A percentile compares a stretch with the other conserved stretches of the same genome.
phyloP scores from a whole-genome alignment of 2,329 filamentous ascomycete genomes.

The Ilyonectria destructans region DNA sequence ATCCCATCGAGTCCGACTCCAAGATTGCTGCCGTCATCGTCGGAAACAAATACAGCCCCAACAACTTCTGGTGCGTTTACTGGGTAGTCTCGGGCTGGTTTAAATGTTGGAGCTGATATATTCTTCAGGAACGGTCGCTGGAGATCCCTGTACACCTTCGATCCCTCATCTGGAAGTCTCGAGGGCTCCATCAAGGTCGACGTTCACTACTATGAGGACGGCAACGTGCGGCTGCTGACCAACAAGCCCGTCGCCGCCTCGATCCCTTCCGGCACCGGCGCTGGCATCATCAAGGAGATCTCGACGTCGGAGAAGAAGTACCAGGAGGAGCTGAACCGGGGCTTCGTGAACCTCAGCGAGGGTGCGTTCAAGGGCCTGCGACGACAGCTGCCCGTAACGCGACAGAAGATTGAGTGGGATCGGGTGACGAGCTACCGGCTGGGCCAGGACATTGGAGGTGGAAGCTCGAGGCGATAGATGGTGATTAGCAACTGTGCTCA shows the following conservation, averaged over 20 bases:
- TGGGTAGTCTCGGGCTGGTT: background rate
- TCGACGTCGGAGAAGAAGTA: conserved; percentile 89
- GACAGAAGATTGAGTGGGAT: conserved; percentile 99
- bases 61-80: conserved; percentile 88
- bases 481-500: background rate
- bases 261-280: conserved; percentile 74
- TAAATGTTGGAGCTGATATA: conserved; percentile 37
- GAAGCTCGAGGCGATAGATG: conserved; percentile 63
- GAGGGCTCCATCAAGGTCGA: conserved; percentile 91
- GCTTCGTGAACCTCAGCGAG: conserved; percentile 90
- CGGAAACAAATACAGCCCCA: conserved; percentile 96
- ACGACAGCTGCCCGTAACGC: conserved; percentile 93
- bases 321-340: conserved; percentile 94
- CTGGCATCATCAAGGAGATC: conserved; percentile 84
- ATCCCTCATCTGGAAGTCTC: conserved; percentile 77
- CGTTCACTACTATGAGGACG: conserved; percentile 99
- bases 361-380: conserved; percentile 95
- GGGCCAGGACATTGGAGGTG: conserved; percentile 84
- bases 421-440: conserved; percentile 95
- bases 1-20: conserved; percentile 82
- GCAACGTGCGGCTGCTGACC: conserved; percentile 95
- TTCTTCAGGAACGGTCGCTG: conserved; percentile 89
- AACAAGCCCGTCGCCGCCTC: conserved; percentile 80
- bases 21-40: conserved; percentile 88
- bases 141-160: conserved; percentile 89